These are phyloP conservation scores for Dothiorella sarmentorum DNA, from an alignment of 2,329 filamentous ascomycete genomes.

Conservation along the genomic window DNA sequence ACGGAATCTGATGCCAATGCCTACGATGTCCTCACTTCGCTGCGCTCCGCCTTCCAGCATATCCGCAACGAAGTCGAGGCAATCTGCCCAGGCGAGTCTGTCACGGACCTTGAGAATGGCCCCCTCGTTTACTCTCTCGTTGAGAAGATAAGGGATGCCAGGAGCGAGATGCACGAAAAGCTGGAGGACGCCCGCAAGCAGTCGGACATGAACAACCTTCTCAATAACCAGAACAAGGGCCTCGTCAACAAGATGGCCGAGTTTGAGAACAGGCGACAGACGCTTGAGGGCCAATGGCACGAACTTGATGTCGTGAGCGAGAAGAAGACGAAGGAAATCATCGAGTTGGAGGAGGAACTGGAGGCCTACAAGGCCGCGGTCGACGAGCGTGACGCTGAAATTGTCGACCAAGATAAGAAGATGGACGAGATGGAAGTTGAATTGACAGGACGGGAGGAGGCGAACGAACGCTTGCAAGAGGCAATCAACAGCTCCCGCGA, in stretches of 20 bases:
- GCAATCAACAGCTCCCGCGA: constrained; percentile 39
- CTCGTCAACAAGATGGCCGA: constrained; percentile 36
- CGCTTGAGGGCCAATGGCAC: constrained; percentile 36
- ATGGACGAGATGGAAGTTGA: constrained; percentile 31
- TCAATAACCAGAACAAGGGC: constrained; percentile 36
- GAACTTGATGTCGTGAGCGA: constrained; percentile 39
- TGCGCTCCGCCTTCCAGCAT: constrained; percentile 42
- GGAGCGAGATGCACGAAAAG: constrained; percentile 33
- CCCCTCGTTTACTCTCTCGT: constrained; percentile 41
- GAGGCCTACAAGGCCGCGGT: constrained; percentile 22
- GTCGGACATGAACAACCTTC: constrained; percentile 31
- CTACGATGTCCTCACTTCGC: constrained; percentile 35
- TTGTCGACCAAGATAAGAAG: constrained; percentile 29
- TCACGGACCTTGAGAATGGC: constrained; percentile 37
- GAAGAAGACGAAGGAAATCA: constrained; percentile 35
- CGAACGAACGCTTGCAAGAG: constrained; percentile 35
- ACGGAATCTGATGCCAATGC: constrained; percentile 31
- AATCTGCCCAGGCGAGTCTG: constrained; percentile 38
- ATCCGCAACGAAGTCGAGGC: constrained; percentile 40
- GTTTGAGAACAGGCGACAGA: constrained; percentile 33
- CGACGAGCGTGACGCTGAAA: constrained; percentile 34
- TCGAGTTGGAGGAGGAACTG: constrained; percentile 35
- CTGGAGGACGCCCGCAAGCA: constrained; percentile 32
- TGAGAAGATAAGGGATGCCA: constrained; percentile 32
- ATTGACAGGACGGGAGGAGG: constrained; percentile 33